A percentile compares a stretch with the other conserved stretches of the same genome.
Conservation (phyloP, 345 rosid genomes). For the Eucalyptus regnans region DNA sequence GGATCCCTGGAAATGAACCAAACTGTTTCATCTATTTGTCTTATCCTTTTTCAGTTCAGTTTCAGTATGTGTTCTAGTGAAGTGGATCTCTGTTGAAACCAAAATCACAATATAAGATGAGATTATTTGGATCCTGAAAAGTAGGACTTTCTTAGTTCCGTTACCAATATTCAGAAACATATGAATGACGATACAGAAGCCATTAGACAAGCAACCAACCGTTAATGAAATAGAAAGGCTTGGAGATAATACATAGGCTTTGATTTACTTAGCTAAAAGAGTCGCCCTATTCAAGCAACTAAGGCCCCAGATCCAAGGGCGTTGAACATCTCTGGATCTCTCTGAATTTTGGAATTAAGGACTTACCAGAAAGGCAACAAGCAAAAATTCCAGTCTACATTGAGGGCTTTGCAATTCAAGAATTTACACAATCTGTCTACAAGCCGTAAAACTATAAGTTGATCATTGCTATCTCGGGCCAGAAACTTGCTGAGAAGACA, state of each 20-base stretch:
- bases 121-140: neutral
- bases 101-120: neutral
- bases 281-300: neutral
- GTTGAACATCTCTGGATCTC: neutral
- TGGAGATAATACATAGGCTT: neutral
- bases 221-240: neutral
- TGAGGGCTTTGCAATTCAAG: neutral
- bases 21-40: neutral
- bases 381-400: neutral
- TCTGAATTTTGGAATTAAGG: neutral
- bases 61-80: neutral
- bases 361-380: neutral
- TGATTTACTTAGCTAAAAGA: neutral
- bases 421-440: neutral
- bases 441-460: neutral
- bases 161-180: neutral
- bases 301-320: neutral
- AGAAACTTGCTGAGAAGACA: slow-evolving; percentile 75
- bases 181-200: neutral
- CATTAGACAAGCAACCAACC: neutral
- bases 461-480: slow-evolving; percentile 57
- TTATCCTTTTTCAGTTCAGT: neutral
- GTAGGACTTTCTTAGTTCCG: neutral
- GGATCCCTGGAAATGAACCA: neutral
- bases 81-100: neutral